phyloP scores from a whole-genome alignment of 257 asterid genomes.

The Nicotiana benthamiana region DNA sequence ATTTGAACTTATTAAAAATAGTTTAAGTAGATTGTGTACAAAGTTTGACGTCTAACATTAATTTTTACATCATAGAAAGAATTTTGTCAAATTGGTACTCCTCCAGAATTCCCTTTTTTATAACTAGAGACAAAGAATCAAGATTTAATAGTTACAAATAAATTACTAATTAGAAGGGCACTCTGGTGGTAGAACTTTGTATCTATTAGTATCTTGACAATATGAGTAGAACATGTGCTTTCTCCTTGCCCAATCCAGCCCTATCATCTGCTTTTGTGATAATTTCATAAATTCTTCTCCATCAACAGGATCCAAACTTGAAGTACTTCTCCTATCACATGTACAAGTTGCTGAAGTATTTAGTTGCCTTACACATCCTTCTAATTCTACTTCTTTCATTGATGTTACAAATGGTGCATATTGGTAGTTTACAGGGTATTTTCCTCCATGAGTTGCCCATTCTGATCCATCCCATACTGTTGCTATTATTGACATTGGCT shows the following conservation, averaged over 20 bases:
- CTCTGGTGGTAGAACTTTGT: conserved; percentile 50
- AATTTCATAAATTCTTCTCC: conserved; percentile 55
- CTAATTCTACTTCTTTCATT: conserved; percentile 44
- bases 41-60: no score
- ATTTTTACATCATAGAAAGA: neutral
- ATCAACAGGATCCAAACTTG: conserved; percentile 67
- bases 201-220: conserved; percentile 63
- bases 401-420: conserved; percentile 54
- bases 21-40: no score
- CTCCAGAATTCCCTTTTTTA: neutral
- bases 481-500: conserved; percentile 56
- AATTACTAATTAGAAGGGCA: no score
- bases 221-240: conserved; percentile 79
- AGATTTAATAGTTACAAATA: neutral
- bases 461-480: conserved; percentile 86
- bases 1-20: no score
- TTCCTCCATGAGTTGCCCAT: conserved; percentile 94
- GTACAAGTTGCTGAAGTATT: conserved; percentile 11
- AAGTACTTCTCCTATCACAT: conserved; percentile 39
- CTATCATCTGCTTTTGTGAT: conserved; percentile 40
- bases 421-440: conserved; percentile 59
- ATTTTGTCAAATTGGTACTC: neutral
- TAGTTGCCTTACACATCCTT: conserved; percentile 44
- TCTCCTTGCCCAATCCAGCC: conserved; percentile 66
- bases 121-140: neutral